Evolutionary conservation across 441 rosid genomes (phyloP), one percentile per base, ranked within the genome.

Genomic region (Aleurites moluccanus): DNA sequence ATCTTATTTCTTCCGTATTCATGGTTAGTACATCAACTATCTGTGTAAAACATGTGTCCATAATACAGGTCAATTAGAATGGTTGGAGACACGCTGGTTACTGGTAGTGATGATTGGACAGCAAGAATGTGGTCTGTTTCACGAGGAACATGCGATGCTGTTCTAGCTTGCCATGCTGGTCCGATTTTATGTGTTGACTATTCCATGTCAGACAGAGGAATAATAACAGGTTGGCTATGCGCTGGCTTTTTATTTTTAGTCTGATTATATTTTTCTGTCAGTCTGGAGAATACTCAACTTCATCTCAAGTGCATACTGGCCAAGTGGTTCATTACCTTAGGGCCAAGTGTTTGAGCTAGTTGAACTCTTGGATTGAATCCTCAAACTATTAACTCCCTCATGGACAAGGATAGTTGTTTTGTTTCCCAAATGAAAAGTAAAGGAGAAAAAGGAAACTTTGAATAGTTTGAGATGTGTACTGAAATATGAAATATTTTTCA

Each of bases 71-170:
- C 97, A 61, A 82, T 92, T 73, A 85, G 98, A 87, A 96, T 96
- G 99, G 97, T 89, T 27, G 97, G 91, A 50, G 99, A 96, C 76
- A 93, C 97, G 18, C 70, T 96, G 80, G 81, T 96, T 74, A 96
- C 98, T 64, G 99, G 98, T 70, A 89, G 99, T 79, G 99, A 96
- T 86, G 99, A 96, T 80, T 96, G 99, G 99, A 96, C 99, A 1
- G 99, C 99, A 69, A 88, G 99, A 86, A 85, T 96, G 64, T 96
- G 99, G 99, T 91, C 99, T 72, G 89, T 93, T 80, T 87, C 97
- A 70, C 87, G 87, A 81, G 99, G 99, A 77, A 82, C 92, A 56
- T 92, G 98, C 70, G 96, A 93, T 70, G 91, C 93, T 47, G 97
- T 96, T 76, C 88, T 96, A 62, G 98, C 99, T 62, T 93, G 98